Base-by-base conservation (phyloP, 2,329 filamentous ascomycete genomes). In the Nemania sp. region DNA sequence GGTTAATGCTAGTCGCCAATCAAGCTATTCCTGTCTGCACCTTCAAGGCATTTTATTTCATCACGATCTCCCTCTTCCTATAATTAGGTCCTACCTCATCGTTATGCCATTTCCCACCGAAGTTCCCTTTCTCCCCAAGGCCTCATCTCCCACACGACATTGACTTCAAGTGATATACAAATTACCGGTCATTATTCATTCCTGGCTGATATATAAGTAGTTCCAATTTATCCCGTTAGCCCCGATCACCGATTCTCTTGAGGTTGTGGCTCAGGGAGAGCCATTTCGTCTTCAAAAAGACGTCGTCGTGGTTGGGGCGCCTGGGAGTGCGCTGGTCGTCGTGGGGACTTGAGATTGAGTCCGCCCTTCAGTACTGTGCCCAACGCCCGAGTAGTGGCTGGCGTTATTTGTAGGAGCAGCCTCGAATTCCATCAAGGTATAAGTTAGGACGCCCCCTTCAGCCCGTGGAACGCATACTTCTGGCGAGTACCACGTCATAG, bases 381-480 rank as follows among this genome's bases (percentile, higher is more conserved):
- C 76, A 20, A 84, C 73, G 18, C 77, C 77, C 79, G 80, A 82
- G 68, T 81, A 76, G 63, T 79, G 78, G 38, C 79, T 79, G 2
- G 79, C 79, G 1, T 78, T 72, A 52, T 80, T 78, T 63, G 75
- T 77, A 18, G 79, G 76, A 47, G 79, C 79, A 45, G 82, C 77
- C 51, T 85, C 83, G 81, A 85, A 83, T 57, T 85, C 83, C 81
- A 85, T 83, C 58, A 84, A 67, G 8, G 80, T 81, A 72, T 87
- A 87, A 62, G 83, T 80, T 51, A 87, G 72, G 24, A 81, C 76
- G 11, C 84, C 85, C 43, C 82, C 80, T 66, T 82, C 79, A 35
- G 83, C 78, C 55, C 80, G 78, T 56, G 85, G 84, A 22, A 85
- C 81, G 60, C 80, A 80, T 58, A 86, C 79, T 61, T 86, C 83